Percentiles rank a stretch among this genome's conserved stretches.
These are phyloP conservation scores for Pseudognaphalium luteoalbum DNA, from an alignment of 129 eudicot species.

Conservation along the genomic window DNA sequence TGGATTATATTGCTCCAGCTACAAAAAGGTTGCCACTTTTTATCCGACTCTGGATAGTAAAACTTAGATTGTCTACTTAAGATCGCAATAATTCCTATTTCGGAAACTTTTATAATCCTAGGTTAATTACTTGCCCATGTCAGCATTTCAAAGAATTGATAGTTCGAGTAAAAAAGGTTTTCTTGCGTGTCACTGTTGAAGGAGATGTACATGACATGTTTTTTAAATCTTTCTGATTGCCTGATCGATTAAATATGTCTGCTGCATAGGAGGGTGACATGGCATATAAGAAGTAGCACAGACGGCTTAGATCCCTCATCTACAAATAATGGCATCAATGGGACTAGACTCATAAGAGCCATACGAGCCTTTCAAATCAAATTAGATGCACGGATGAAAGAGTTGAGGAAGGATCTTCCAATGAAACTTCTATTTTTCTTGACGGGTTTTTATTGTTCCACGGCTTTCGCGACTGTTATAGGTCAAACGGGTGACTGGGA, in stretches of 20 bases:
- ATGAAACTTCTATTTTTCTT: constrained; percentile 69
- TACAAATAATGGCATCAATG: constrained; percentile 37
- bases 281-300: constrained; percentile 58
- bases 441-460: constrained; percentile 83
- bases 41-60: background rate
- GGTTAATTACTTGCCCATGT: background rate
- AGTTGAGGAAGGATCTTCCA: constrained; percentile 54
- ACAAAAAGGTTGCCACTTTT: background rate
- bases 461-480: constrained; percentile 84
- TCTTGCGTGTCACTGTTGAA: background rate
- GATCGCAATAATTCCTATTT: background rate
- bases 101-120: background rate
- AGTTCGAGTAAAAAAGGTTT: background rate
- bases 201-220: background rate
- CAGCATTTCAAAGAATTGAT: background rate
- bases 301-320: constrained; percentile 54
- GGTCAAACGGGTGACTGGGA: constrained; percentile 99
- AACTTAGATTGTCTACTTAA: background rate
- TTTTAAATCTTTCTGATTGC: background rate
- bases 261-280: constrained; percentile 51
- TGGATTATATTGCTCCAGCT: background rate
- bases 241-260: background rate
- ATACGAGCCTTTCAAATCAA: constrained; percentile 48
- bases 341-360: constrained; percentile 62
- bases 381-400: constrained; percentile 47